Evolutionary conservation across 1,139 yeast genomes (phyloP), one percentile per base, ranked within the genome.

Genomic region (Zygoascus hellenicus): DNA sequence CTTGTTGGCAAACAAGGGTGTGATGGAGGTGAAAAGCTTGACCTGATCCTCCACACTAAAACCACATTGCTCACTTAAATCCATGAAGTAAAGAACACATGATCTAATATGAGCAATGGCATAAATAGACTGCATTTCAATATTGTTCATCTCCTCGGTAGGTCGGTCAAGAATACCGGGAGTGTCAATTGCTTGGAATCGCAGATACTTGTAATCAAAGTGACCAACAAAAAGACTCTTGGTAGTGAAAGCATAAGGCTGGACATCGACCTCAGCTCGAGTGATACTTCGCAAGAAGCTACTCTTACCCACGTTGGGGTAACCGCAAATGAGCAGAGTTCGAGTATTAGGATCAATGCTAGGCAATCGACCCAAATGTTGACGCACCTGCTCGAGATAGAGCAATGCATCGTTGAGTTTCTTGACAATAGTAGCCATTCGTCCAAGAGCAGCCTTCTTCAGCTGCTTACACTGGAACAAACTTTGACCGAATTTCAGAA

Each of bases 161-260:
- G 98, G 98, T 69, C 97, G 83, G 70, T 92, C 99, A 66, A 92
- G 75, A 63, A 92, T 90, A 75, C 99, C 99, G 28, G 99, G 99
- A 31, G 99, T 92, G 69, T 92, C 99, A 64, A 92, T 92, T 49
- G 97, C 98, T 73, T 92, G 99, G 75, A 92, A 92, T 64, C 99
- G 77, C 64, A 92, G 75, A 69, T 92, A 94, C 72, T 92, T 92
- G 75, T 92, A 92, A 70, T 92, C 99, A 67, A 92, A 92, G 71
- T 90, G 97, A 55, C 97, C 97, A 51, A 90, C 97, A 63, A 87
- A 90, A 58, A 90, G 74, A 40, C 96, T 85, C 71, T 90, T 90
- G 54, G 97, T 90, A 59, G 97, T 90, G 79, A 92, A 92, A 42
- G 98, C 98, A 69, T 92, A 92, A 35, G 98, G 98, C 70, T 94